Conservation (phyloP, 305 asterid species). For the Fraxinus nigra region DNA sequence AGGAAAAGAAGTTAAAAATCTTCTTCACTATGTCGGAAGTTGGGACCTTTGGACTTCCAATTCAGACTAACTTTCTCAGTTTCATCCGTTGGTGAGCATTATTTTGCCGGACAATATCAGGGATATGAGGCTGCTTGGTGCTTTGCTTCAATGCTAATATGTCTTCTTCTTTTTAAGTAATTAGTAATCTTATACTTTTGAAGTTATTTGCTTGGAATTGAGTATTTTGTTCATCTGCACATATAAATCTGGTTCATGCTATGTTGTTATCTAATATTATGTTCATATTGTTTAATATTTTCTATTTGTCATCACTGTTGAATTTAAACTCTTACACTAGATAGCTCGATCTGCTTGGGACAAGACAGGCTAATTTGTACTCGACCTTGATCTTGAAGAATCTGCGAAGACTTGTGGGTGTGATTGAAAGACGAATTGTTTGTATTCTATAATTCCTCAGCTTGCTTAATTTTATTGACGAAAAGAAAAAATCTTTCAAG, state of each 20-base stretch:
- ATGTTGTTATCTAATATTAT: background rate
- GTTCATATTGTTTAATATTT: background rate
- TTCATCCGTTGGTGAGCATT: constrained; percentile 8
- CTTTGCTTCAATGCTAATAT: constrained; percentile 9
- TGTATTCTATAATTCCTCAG: background rate
- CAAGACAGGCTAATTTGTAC: background rate
- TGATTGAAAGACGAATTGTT: background rate
- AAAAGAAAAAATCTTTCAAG: background rate
- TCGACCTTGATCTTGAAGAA: background rate
- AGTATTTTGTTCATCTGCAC: background rate
- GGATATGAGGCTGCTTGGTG: background rate
- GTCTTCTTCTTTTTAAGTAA: background rate
- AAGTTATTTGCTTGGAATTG: background rate
- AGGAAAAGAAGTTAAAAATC: background rate
- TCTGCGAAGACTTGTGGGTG: background rate
- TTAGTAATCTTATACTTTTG: background rate
- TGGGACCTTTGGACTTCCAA: constrained; percentile 8
- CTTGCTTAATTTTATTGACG: background rate
- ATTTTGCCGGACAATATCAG: constrained; percentile 15
- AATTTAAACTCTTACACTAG: background rate
- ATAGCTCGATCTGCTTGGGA: background rate
- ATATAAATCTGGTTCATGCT: background rate
- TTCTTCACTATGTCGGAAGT: background rate
- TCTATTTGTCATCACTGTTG: background rate
- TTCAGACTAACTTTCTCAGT: constrained; percentile 6